phyloP scores from a whole-genome alignment of 805 yeast species.

The Pichia scutulata region DNA sequence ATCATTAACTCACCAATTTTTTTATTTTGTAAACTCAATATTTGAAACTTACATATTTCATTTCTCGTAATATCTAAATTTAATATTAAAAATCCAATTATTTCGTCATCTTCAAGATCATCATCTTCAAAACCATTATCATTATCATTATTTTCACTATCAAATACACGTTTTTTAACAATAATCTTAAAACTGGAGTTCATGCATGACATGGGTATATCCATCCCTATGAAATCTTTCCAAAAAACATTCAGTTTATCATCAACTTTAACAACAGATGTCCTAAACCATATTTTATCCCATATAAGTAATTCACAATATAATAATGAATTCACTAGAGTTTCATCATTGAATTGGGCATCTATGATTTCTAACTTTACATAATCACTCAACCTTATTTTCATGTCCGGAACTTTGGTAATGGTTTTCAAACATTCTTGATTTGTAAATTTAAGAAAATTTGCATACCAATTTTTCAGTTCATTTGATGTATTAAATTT shows the following conservation, averaged over 20 bases:
- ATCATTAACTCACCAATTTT: slow-evolving; percentile 54
- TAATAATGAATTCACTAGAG: slow-evolving; percentile 18
- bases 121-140: slow-evolving; percentile 14
- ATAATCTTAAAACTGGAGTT: slow-evolving; percentile 40
- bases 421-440: slow-evolving; percentile 37
- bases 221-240: slow-evolving; percentile 69
- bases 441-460: slow-evolving; percentile 54
- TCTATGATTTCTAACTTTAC: slow-evolving; percentile 54
- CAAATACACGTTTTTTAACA: slow-evolving; percentile 26
- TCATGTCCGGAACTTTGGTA: slow-evolving; percentile 22
- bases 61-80: slow-evolving; percentile 40
- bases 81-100: slow-evolving; percentile 46
- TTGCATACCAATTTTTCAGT: slow-evolving; percentile 71
- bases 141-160: neutral
- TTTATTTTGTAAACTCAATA: slow-evolving; percentile 20
- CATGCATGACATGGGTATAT: slow-evolving; percentile 44
- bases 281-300: slow-evolving; percentile 70
- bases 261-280: slow-evolving; percentile 49
- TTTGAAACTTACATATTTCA: slow-evolving; percentile 19
- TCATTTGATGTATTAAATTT: slow-evolving; percentile 63
- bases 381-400: slow-evolving; percentile 47
- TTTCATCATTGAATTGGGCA: slow-evolving; percentile 39
- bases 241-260: slow-evolving; percentile 55
- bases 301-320: slow-evolving; percentile 71
- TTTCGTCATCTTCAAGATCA: slow-evolving; percentile 28